These are phyloP conservation scores for Ceriops tagal DNA, from an alignment of 345 rosid species.

Conservation along the genomic window DNA sequence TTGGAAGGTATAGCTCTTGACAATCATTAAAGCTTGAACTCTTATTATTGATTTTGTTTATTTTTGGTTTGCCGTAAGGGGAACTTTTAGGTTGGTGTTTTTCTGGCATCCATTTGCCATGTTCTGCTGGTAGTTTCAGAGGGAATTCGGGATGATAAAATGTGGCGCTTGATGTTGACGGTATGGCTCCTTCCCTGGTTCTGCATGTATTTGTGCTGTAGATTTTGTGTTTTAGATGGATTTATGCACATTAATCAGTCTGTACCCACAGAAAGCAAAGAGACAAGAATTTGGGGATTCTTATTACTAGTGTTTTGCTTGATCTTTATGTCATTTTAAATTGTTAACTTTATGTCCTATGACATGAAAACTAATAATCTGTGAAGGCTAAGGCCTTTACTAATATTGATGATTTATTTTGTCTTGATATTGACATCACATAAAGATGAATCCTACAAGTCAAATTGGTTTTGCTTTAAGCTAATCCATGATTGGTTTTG, in stretches of 20 bases:
- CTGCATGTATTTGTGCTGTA: not conserved
- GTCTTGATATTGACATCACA: not conserved
- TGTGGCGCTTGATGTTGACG: constrained; percentile 65
- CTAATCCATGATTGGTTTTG: not conserved
- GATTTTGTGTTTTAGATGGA: not conserved
- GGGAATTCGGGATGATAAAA: constrained; percentile 59
- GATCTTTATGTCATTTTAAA: not conserved
- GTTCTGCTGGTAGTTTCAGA: constrained; percentile 77
- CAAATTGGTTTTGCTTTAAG: not conserved
- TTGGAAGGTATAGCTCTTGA: not conserved
- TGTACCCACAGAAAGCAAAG: too few species aligned
- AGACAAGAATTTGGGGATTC: not conserved
- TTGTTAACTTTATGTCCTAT: not conserved
- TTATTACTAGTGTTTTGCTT: not conserved
- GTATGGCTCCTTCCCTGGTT: constrained; percentile 34
- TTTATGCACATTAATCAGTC: not conserved
- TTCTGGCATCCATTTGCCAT: constrained; percentile 76
- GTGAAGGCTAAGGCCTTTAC: not conserved
- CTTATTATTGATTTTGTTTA: constrained; percentile 8
- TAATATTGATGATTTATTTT: not conserved
- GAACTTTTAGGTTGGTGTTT: constrained; percentile 68
- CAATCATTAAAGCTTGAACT: not conserved
- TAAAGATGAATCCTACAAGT: not conserved
- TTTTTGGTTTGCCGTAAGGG: constrained; percentile 49
- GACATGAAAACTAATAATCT: not conserved